phyloP scores from a whole-genome alignment of 805 yeast genomes.

The Cyberlindnera xishuangbannaensis region DNA sequence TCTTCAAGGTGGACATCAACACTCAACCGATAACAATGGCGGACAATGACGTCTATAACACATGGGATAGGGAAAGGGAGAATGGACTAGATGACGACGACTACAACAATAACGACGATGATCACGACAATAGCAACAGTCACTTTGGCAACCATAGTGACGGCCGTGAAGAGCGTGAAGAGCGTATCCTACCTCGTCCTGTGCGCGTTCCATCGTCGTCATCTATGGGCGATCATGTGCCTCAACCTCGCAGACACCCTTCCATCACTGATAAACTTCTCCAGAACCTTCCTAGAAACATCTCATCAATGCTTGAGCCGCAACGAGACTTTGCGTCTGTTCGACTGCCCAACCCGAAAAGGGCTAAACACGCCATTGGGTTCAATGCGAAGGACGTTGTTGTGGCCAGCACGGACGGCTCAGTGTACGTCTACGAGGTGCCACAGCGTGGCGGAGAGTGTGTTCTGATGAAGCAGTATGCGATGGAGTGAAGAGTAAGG shows the following conservation, averaged over 20 bases:
- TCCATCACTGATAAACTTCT: constrained; percentile 24
- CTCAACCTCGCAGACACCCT: constrained; percentile 8
- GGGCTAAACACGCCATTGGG: constrained; percentile 10
- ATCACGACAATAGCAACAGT: too few relatives aligned
- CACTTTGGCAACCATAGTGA: too few relatives aligned
- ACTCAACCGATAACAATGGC: background rate
- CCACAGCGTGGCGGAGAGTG: constrained; percentile 67
- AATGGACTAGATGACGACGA: constrained; percentile 1
- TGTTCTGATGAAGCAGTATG: constrained; percentile 47
- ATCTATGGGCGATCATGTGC: background rate
- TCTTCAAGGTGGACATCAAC: constrained; percentile 39
- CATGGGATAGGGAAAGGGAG: background rate
- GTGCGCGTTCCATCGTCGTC: too few relatives aligned
- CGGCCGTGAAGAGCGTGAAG: too few relatives aligned
- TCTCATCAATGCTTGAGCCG: constrained; percentile 55
- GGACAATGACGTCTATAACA: background rate
- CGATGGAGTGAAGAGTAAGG: constrained; percentile 20
- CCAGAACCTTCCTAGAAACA: constrained; percentile 24
- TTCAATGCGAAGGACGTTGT: constrained; percentile 17
- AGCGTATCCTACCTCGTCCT: constrained; percentile 12
- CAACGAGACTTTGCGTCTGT: constrained; percentile 59
- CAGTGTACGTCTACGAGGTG: constrained; percentile 47
- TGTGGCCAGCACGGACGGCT: constrained; percentile 36
- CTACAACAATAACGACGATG: constrained; percentile 9
- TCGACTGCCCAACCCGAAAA: constrained; percentile 34